Base-by-base conservation (phyloP, 2,329 filamentous ascomycete species). In the Aspergillus awamori region DNA sequence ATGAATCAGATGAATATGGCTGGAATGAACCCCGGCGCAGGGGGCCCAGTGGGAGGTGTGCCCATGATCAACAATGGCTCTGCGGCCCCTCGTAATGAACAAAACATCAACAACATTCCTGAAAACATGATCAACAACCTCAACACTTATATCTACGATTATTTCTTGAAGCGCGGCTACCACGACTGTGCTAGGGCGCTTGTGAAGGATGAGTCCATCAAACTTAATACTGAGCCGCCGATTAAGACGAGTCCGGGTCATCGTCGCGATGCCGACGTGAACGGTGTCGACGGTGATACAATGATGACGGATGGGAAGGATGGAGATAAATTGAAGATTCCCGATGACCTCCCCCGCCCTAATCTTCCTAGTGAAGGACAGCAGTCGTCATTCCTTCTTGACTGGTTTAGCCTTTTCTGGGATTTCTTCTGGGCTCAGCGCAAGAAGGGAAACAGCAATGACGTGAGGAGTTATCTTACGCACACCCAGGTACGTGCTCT, bases 351-450 rank as follows among this genome's bases (percentile, higher is more conserved):
- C 41, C 94, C 94, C 4, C 83, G 78, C 24, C 79, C 79, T 15
- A 76, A 70, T 58, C 69, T 86, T 6, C 89, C 92, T 11, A 87
- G 87, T 64, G 81, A 79, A 62, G 63, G 84, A 84, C 58, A 90
- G 89, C 70, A 90, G 86, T 64, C 74, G 0, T 92, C 91, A 26
- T 98, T 99, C 72, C 83, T 99, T n/a, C 90, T 92, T 69, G 95
- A 98, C 72, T 99, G 95, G 95, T 99, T 96, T 82, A 92, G 89
- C 72, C 85, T 97, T 56, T 99, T 99, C 77, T 98, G 93, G 93
- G 95, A 99, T 72, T 92, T 98, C 69, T 96, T 91, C 78, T 88
- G 88, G 72, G 92, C 92, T 59, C 91, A 94, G 74, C 90, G 92
- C 72, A 86, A 84, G 70, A 89, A 87, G 75, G 86, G 85, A 58